Evolutionary conservation across 371 early-diverging fungal species (phyloP), one percentile per base, ranked within the genome.

Genomic region (Mucor sp.): DNA sequence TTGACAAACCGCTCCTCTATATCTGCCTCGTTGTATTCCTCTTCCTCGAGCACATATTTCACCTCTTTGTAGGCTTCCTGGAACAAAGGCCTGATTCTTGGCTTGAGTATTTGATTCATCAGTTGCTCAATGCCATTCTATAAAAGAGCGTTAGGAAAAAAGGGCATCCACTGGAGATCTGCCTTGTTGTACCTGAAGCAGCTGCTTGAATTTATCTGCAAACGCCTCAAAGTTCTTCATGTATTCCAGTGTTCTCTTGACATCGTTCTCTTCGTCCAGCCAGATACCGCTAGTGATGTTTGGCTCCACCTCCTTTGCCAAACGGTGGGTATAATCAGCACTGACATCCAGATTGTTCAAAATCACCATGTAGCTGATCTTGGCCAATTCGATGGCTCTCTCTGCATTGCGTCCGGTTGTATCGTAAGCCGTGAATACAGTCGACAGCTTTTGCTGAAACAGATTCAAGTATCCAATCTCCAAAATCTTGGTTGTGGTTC

Each of bases 1-100:
- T 93, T 90, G 11, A 91, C 86, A 78, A 96, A 93, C 41, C 83
- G 69, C 58, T 93, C 91, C 62, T 90, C 88, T 12, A 89, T 81
- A 57, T 94, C 94, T 43, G 90, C 87, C 67, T 93, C 94, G 43
- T 89, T 87, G 74, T 95, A 96, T 75, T 97, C 97, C 32, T 96
- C 95, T 63, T 95, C 95, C 19, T 90, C 87, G 30, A 96, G 79
- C 1, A 93, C 91, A 67, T 97, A 97, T 70, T 92, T 93, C 63
- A 94, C 88, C 67, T 95, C 95, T 30, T 86, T 81, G 71, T 93
- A 95, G 0, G 93, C 81, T 33, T 93, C 92, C 72, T 90, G 90
- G 48, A 95, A 83, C 14, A 94, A 77, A 0, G 93, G 87, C 35
- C 93, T 85, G 37, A 96, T 75, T 60, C 92, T 82, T 14, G 94